Evolutionary conservation across 805 yeast genomes (phyloP).

Genomic region (Saturnispora hagleri): DNA sequence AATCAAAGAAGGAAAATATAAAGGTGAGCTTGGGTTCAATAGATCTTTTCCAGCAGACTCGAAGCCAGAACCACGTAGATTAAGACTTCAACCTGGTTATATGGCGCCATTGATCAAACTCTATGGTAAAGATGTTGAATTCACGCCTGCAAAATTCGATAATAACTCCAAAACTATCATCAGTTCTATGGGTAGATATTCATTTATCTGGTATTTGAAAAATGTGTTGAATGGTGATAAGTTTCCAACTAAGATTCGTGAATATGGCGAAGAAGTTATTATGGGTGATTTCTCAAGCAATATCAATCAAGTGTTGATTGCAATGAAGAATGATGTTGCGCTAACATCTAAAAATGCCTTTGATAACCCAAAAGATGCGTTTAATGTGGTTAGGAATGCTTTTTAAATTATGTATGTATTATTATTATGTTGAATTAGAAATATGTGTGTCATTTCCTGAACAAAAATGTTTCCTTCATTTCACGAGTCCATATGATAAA

Average conservation of each 20-base stretch:
- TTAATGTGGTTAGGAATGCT: conserved; percentile 21
- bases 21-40: conserved; percentile 53
- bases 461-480: conserved; percentile 43
- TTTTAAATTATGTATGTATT: conserved; percentile 3
- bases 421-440: conserved; percentile 8
- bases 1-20: conserved; percentile 52
- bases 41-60: conserved; percentile 54
- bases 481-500: conserved; percentile 53
- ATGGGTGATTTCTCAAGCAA: conserved; percentile 77
- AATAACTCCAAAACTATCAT: conserved; percentile 47
- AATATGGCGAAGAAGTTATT: conserved; percentile 51
- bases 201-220: conserved; percentile 69
- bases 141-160: conserved; percentile 73
- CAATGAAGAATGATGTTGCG: conserved; percentile 68
- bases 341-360: conserved; percentile 55
- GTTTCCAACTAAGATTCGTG: conserved; percentile 51
- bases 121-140: conserved; percentile 39
- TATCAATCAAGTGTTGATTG: conserved; percentile 60
- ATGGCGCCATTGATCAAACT: conserved; percentile 51
- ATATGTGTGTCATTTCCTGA: conserved; percentile 24
- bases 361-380: conserved; percentile 37
- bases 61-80: conserved; percentile 60
- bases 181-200: conserved; percentile 40
- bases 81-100: conserved; percentile 66
- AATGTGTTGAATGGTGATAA: conserved; percentile 47